phyloP scores from a whole-genome alignment of 768 basidiomycete genomes.

The Cystobasidium tubakii region DNA sequence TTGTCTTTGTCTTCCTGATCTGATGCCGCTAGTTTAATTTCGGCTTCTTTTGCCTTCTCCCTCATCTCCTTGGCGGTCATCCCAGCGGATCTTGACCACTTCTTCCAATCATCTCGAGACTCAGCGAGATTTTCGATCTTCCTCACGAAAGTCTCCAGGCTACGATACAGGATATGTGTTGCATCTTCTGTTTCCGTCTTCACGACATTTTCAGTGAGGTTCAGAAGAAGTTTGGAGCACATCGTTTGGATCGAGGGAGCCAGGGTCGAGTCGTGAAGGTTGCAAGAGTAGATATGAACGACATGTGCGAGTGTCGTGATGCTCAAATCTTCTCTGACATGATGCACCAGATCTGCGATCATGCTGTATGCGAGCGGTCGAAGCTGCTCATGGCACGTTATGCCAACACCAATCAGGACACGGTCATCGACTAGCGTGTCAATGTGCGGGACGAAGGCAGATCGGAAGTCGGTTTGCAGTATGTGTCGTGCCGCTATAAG shows the following conservation, averaged over 20 bases:
- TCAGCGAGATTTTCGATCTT: constrained; percentile 73
- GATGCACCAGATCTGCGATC: constrained; percentile 87
- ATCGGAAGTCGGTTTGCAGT: constrained; percentile 68
- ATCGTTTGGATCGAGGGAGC: constrained; percentile 75
- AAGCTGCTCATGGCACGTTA: constrained; percentile 77
- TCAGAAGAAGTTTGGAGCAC: constrained; percentile 86
- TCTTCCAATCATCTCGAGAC: constrained; percentile 51
- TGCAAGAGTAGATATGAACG: constrained; percentile 74
- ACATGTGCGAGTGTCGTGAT: constrained; percentile 68
- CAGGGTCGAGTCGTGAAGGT: constrained; percentile 81
- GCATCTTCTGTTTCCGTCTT: constrained; percentile 66
- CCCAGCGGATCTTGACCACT: constrained; percentile 37
- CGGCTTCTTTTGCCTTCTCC: constrained; percentile 48
- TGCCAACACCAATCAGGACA: constrained; percentile 75
- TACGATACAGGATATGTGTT: constrained; percentile 61
- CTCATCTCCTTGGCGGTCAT: constrained; percentile 41
- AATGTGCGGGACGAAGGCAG: constrained; percentile 70
- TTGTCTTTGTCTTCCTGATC: constrained; percentile 50
- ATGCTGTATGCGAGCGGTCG: constrained; percentile 79
- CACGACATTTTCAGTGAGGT: constrained; percentile 73
- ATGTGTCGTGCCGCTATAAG: constrained; percentile 89
- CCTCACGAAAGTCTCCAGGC: constrained; percentile 77
- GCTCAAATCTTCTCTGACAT: constrained; percentile 74
- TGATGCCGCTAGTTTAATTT: constrained; percentile 41
- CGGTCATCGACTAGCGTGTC: constrained; percentile 86